A percentile compares a stretch with the other conserved stretches of the same genome.
These are phyloP conservation scores for Umbelopsis sp. DNA, from an alignment of 192 early-diverging fungal species.

Conservation along the genomic window DNA sequence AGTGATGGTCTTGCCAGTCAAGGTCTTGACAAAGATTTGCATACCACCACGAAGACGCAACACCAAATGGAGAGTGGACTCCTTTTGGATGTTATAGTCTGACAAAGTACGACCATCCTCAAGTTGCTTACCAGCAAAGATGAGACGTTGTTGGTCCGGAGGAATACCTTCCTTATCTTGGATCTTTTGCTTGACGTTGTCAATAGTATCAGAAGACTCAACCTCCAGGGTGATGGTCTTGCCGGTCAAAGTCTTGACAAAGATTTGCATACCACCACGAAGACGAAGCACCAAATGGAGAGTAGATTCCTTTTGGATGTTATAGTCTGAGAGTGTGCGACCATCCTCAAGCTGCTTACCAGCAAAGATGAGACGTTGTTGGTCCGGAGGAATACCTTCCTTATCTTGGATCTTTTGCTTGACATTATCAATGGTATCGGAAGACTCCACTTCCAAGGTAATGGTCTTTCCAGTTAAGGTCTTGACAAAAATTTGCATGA, in stretches of 20 bases:
- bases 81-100: conserved; percentile 84
- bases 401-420: conserved; percentile 96
- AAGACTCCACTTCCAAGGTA: conserved; percentile 86
- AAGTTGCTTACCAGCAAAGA: conserved; percentile 83
- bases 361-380: conserved; percentile 81
- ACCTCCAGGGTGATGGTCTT: conserved; percentile 64
- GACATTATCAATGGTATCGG: conserved; percentile 77
- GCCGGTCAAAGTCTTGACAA: conserved; percentile 63
- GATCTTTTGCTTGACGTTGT: conserved; percentile 91
- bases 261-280: conserved; percentile 89
- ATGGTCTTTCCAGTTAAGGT: conserved; percentile 96
- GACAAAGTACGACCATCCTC: conserved; percentile 72
- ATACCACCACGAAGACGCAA: conserved; percentile 82
- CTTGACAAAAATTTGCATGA: conserved; percentile 74
- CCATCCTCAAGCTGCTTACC: conserved; percentile 85
- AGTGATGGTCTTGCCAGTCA: conserved; percentile 97
- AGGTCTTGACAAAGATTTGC: conserved; percentile 82
- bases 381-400: conserved; percentile 89
- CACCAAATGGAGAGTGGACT: conserved; percentile 76
- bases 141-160: conserved; percentile 80
- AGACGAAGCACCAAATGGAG: conserved; percentile 78
- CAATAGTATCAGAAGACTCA: conserved; percentile 69
- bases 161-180: conserved; percentile 97
- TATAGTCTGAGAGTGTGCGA: conserved; percentile 72
- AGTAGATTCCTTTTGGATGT: conserved; percentile 84